Evolutionary conservation across 1,284 basidiomycete species (phyloP).

Genomic region (Cutaneotrichosporon sp.): DNA sequence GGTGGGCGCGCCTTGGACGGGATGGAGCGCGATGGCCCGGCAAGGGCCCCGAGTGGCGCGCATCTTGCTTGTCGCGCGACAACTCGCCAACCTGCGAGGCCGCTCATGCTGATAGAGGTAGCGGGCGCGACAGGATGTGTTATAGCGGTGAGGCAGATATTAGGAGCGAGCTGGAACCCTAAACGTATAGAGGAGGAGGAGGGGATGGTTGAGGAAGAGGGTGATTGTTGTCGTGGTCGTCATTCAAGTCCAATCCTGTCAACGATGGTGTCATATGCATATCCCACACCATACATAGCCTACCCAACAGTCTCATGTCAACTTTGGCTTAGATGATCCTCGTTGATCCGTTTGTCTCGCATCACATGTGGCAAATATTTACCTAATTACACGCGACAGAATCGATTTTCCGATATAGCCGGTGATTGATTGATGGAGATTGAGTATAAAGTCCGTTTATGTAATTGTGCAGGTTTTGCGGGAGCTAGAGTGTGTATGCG

Average conservation of each 20-base stretch:
- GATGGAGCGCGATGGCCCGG: conserved; percentile 4
- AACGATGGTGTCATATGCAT: neutral
- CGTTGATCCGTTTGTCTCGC: no score
- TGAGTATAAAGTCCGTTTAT: no score
- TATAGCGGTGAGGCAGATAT: neutral
- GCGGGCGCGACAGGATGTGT: neutral
- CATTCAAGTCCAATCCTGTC: neutral
- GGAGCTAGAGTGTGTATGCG: no score
- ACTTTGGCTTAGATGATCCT: neutral
- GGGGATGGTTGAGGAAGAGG: neutral
- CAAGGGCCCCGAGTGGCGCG: neutral
- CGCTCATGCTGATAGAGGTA: neutral
- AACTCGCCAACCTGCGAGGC: conserved; percentile 9
- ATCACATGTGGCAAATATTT: no score
- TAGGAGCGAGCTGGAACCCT: neutral
- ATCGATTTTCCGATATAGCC: no score
- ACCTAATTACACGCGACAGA: neutral
- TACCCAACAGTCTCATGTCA: neutral
- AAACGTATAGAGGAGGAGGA: neutral
- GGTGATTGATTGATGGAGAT: no score
- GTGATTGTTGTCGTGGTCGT: neutral
- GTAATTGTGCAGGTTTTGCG: no score
- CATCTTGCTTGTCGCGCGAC: conserved; percentile 4
- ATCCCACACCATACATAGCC: no score
- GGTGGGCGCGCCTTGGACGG: neutral